Percentiles rank a stretch among this genome's conserved stretches.
phyloP scores from a whole-genome alignment of 2,329 filamentous ascomycete species.

The Calonectria henricotiae region DNA sequence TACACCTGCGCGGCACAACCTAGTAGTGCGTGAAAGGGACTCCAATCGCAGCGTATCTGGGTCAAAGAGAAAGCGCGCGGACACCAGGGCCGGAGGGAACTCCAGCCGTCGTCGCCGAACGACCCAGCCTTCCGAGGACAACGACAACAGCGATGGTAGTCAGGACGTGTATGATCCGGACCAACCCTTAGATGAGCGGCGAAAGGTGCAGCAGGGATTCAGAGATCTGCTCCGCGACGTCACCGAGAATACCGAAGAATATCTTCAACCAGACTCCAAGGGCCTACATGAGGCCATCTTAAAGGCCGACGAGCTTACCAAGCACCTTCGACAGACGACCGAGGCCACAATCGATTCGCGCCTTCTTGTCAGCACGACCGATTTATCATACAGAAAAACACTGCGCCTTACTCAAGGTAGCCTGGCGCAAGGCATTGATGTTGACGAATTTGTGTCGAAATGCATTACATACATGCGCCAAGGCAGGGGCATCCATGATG shows the following conservation, averaged over 20 bases:
- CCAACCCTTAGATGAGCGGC: conserved; percentile 82
- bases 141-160: conserved; percentile 41
- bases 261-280: conserved; percentile 76
- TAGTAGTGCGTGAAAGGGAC: conserved; percentile 52
- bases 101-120: conserved; percentile 51
- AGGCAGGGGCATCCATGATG: conserved; percentile 71
- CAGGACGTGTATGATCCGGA: conserved; percentile 82
- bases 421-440: conserved; percentile 82
- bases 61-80: conserved; percentile 56
- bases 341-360: conserved; percentile 93
- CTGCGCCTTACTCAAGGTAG: conserved; percentile 82
- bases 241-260: conserved; percentile 82
- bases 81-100: conserved; percentile 46
- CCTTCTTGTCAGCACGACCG: conserved; percentile 85
- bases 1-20: conserved; percentile 44
- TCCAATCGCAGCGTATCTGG: conserved; percentile 46
- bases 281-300: conserved; percentile 78
- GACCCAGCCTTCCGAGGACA: conserved; percentile 45
- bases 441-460: conserved; percentile 93
- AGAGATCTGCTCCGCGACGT: conserved; percentile 76
- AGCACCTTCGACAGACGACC: conserved; percentile 85
- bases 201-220: conserved; percentile 79
- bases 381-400: conserved; percentile 85
- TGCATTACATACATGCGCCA: conserved; percentile 90
- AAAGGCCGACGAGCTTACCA: conserved; percentile 77